These are phyloP conservation scores for Termitomyces bulborhizus DNA, from an alignment of 768 basidiomycete species.

Conservation along the genomic window DNA sequence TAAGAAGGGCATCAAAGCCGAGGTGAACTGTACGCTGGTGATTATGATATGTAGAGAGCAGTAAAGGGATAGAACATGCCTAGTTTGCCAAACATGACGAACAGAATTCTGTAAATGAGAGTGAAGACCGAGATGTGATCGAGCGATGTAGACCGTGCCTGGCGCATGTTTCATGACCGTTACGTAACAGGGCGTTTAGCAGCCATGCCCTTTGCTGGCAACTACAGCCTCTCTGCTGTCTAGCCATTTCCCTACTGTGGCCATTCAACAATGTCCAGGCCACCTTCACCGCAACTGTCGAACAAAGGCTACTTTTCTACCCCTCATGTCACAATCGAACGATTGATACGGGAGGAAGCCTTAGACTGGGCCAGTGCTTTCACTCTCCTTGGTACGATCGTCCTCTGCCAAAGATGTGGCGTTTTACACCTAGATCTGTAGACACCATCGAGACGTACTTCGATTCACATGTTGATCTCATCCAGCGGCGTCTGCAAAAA, in stretches of 20 bases:
- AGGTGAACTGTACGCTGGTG: conserved; percentile 43
- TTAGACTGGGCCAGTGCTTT: conserved; percentile 78
- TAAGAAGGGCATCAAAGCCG: conserved; percentile 70
- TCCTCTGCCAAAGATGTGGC: conserved; percentile 17
- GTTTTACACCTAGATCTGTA: conserved; percentile 25
- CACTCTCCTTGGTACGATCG: conserved; percentile 68
- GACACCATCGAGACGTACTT: conserved; percentile 96
- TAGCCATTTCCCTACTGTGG: neutral
- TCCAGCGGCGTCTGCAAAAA: conserved; percentile 81
- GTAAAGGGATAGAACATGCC: conserved; percentile 21
- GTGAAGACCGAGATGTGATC: neutral
- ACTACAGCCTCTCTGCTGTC: neutral
- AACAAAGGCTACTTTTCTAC: conserved; percentile 55
- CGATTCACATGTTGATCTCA: conserved; percentile 80
- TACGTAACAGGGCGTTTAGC: conserved; percentile 9
- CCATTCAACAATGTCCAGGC: conserved; percentile 29
- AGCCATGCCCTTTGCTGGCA: neutral
- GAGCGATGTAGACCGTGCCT: neutral
- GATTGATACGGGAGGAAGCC: conserved; percentile 67
- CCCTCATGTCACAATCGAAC: conserved; percentile 48
- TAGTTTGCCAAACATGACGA: conserved; percentile 56
- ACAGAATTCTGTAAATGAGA: neutral
- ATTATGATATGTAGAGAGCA: conserved; percentile 5
- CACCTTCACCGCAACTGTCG: conserved; percentile 34
- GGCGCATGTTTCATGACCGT: conserved; percentile 9